A percentile compares a stretch with the other conserved stretches of the same genome.
These are phyloP conservation scores for Microcyclosporella mali DNA, from an alignment of 2,329 filamentous ascomycete species.

Conservation along the genomic window DNA sequence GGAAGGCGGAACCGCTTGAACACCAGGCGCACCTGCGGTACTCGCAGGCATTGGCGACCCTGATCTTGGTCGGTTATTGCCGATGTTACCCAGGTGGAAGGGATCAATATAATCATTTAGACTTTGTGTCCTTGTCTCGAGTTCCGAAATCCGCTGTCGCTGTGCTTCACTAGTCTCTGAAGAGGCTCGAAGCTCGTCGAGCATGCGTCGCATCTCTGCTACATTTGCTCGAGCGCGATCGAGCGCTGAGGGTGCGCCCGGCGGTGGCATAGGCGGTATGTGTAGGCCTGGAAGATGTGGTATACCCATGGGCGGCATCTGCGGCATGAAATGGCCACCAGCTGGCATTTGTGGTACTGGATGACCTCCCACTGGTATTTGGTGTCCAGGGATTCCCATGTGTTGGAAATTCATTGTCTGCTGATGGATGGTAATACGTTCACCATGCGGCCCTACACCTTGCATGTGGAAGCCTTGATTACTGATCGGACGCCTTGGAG, in stretches of 20 bases:
- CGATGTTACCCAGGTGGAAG: constrained; percentile 8
- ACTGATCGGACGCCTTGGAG: constrained; percentile 13
- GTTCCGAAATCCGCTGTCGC: constrained; percentile 14
- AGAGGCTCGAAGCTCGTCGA: constrained; percentile 22
- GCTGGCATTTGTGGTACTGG: neutral
- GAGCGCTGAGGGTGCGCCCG: constrained; percentile 21
- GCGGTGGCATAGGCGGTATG: constrained; percentile 1
- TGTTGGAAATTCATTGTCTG: constrained; percentile 20
- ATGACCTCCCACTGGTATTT: neutral
- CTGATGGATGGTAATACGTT: constrained; percentile 27
- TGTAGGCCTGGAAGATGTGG: constrained; percentile 6
- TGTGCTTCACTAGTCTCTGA: constrained; percentile 18
- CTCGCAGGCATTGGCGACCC: neutral
- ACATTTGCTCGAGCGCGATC: constrained; percentile 29
- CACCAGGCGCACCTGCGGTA: neutral
- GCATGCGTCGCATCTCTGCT: constrained; percentile 27
- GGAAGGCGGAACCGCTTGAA: neutral
- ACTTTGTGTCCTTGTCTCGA: constrained; percentile 21
- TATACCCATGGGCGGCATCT: constrained; percentile 3
- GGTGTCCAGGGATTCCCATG: neutral
- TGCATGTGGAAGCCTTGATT: constrained; percentile 26
- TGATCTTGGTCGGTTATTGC: neutral
- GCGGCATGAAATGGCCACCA: neutral
- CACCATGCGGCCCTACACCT: constrained; percentile 25
- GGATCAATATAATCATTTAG: constrained; percentile 30